phyloP scores from a whole-genome alignment of 805 yeast species.

The Candida methanosorbosa region DNA sequence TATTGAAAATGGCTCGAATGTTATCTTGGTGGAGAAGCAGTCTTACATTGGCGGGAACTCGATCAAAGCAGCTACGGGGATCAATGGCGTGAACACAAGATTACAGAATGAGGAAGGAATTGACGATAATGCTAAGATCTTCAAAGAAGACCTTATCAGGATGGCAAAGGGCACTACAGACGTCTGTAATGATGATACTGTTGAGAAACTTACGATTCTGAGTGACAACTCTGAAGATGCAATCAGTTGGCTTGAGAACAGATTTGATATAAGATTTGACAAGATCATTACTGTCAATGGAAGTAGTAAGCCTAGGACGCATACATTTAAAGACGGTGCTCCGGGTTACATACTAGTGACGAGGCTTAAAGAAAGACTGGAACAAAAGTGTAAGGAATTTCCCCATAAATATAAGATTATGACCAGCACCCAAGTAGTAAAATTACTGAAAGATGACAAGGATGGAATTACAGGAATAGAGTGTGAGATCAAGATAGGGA shows the following conservation, averaged over 20 bases:
- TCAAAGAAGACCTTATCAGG: constrained; percentile 52
- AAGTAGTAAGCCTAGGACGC: constrained; percentile 7
- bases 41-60: constrained; percentile 52
- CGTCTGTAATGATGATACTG: constrained; percentile 18
- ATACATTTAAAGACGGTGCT: constrained; percentile 20
- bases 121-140: constrained; percentile 48
- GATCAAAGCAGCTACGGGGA: constrained; percentile 56
- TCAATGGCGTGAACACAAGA: constrained; percentile 56
- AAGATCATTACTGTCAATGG: constrained; percentile 5
- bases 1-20: constrained; percentile 35
- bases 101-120: constrained; percentile 42
- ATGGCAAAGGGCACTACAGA: constrained; percentile 45
- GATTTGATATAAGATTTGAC: constrained; percentile 40
- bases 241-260: constrained; percentile 64
- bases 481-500: constrained; percentile 20
- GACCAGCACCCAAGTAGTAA: constrained; percentile 27
- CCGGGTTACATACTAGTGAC: constrained; percentile 57
- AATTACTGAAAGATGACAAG: constrained; percentile 23
- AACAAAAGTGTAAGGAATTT: constrained; percentile 20
- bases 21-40: constrained; percentile 48
- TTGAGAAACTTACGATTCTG: constrained; percentile 32
- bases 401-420: constrained; percentile 29
- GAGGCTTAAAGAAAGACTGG: constrained; percentile 37
- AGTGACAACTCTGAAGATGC: constrained; percentile 55
- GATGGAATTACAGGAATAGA: constrained; percentile 12